phyloP scores from a whole-genome alignment of 257 asterid genomes.

The Capsicum baccatum region DNA sequence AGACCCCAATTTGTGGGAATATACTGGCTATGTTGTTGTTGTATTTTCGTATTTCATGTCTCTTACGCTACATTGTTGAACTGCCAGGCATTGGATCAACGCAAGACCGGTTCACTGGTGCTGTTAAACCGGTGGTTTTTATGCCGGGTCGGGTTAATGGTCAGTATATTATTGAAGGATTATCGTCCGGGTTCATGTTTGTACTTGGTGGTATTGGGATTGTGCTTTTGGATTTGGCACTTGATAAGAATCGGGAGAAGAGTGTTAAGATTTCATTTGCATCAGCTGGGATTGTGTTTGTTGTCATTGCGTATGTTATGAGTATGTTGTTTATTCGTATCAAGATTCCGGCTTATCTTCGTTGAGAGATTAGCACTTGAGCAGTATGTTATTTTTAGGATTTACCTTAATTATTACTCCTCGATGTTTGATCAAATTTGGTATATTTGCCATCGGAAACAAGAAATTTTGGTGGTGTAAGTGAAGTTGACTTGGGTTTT shows the following conservation, averaged over 20 bases:
- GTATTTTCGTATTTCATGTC: no score
- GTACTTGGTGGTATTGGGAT: slow-evolving; percentile 92
- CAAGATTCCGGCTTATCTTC: slow-evolving; percentile 89
- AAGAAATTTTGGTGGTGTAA: no score
- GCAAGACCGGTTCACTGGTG: slow-evolving; percentile 78
- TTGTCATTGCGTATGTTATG: slow-evolving; percentile 85
- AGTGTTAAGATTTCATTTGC: slow-evolving; percentile 88
- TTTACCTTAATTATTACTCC: background rate
- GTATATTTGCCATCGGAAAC: no score
- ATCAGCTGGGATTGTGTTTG: slow-evolving; percentile 70
- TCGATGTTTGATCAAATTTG: no score
- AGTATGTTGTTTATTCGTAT: slow-evolving; percentile 90
- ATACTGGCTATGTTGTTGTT: no score
- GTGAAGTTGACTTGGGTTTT: no score
- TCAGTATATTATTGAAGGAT: slow-evolving; percentile 90
- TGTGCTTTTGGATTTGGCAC: slow-evolving; percentile 79
- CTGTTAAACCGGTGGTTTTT: slow-evolving; percentile 87
- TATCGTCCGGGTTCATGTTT: slow-evolving; percentile 94
- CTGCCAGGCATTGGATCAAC: slow-evolving; percentile 97
- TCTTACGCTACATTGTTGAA: slow-evolving; percentile 62
- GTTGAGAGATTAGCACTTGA: slow-evolving; percentile 41
- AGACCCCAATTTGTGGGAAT: no score
- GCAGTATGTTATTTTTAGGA: background rate
- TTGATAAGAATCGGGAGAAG: slow-evolving; percentile 78
- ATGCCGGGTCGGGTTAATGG: slow-evolving; percentile 92